These are phyloP conservation scores for Kernera saxatilis DNA, from an alignment of 345 rosid genomes.

Conservation along the genomic window DNA sequence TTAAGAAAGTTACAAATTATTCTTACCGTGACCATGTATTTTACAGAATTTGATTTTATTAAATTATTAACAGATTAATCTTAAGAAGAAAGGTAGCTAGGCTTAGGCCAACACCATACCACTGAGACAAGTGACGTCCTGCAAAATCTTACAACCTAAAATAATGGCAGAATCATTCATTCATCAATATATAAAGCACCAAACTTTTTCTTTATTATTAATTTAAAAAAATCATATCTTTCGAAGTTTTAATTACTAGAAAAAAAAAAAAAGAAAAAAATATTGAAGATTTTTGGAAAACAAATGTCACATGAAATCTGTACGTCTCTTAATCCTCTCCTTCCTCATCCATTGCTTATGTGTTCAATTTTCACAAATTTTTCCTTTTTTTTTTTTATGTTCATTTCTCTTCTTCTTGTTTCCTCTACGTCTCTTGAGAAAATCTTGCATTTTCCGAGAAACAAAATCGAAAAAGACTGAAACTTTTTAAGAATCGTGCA, in stretches of 20 bases:
- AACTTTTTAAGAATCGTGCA: not conserved
- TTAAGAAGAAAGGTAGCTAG: not conserved
- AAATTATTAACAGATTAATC: not conserved
- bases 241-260: no score
- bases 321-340: conserved; percentile 23
- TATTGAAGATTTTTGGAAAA: not conserved
- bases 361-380: not conserved
- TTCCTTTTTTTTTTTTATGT: not conserved
- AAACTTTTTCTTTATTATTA: not conserved
- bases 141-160: conserved; percentile 9
- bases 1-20: not conserved
- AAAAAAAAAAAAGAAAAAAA: not conserved
- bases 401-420: not conserved
- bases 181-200: not conserved
- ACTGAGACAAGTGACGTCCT: conserved; percentile 9
- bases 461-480: not conserved
- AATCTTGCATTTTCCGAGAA: not conserved
- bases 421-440: not conserved
- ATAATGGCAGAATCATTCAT: not conserved
- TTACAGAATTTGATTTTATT: not conserved
- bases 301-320: conserved; percentile 27
- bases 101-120: not conserved
- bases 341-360: conserved; percentile 16
- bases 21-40: not conserved
- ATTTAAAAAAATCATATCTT: not conserved